Percentiles rank a stretch among this genome's conserved stretches.
phyloP scores from a whole-genome alignment of 352 stramenopile genomes.

The Pythium monospermum region DNA sequence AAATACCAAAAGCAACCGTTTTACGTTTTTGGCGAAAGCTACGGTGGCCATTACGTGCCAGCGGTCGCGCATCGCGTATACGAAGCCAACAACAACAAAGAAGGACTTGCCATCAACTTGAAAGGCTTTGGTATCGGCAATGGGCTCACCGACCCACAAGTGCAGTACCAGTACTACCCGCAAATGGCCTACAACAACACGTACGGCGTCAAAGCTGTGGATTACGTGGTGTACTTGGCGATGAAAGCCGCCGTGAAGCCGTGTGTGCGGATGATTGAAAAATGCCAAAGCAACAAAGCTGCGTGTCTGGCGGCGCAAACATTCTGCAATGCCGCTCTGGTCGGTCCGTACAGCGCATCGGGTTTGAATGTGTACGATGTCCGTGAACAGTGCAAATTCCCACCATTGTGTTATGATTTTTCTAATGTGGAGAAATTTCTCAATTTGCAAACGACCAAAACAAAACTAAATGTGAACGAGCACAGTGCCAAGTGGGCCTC shows the following conservation, averaged over 20 bases:
- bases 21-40: constrained; percentile 94
- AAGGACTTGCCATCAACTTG: constrained; percentile 83
- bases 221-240: constrained; percentile 49
- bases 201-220: constrained; percentile 70
- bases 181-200: constrained; percentile 92
- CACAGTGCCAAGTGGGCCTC: constrained; percentile 84
- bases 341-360: constrained; percentile 45
- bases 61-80: constrained; percentile 78
- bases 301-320: constrained; percentile 84
- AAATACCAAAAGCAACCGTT: constrained; percentile 90
- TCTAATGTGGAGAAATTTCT: constrained; percentile 89
- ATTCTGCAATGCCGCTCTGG: constrained; percentile 87
- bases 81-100: constrained; percentile 54
- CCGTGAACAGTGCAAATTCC: constrained; percentile 85
- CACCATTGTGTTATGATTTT: constrained; percentile 95
- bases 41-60: constrained; percentile 92
- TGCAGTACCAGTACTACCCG: constrained; percentile 82
- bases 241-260: constrained; percentile 61
- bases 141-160: constrained; percentile 91
- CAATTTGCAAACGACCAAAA: constrained; percentile 63
- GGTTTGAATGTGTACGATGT: constrained; percentile 89
- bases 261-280: constrained; percentile 76
- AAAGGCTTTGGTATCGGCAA: constrained; percentile 95
- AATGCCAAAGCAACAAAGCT: constrained; percentile 74
- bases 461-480: constrained; percentile 84